Percentiles rank a stretch among this genome's conserved stretches.
Conservation (phyloP, 108 stramenopile species). For the Discostella stelligeroides region DNA sequence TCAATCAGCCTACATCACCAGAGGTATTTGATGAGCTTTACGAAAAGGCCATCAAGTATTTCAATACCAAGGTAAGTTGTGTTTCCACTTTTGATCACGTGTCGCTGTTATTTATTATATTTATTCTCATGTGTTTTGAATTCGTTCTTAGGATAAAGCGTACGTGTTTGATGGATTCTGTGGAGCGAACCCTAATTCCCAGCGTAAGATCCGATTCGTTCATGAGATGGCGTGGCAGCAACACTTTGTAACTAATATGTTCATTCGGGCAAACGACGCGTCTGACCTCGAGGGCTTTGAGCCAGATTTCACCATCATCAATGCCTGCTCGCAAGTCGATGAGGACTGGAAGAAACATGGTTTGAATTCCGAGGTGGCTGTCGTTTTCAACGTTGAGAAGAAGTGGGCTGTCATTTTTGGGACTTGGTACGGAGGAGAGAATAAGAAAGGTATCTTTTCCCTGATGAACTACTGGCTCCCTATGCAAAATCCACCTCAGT, state of each 20-base stretch:
- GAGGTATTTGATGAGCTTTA: conserved; percentile 95
- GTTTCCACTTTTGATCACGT: too few species aligned
- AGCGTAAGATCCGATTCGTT: conserved; percentile 93
- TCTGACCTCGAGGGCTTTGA: conserved; percentile 82
- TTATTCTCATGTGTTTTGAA: neutral
- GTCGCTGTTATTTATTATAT: too few species aligned
- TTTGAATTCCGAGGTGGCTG: conserved; percentile 93
- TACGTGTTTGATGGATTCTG: conserved; percentile 96
- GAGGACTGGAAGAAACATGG: conserved; percentile 91
- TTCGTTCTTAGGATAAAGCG: conserved; percentile 58
- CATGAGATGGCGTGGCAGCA: conserved; percentile 99
- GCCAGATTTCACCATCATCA: conserved; percentile 97
- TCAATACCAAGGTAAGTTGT: conserved; percentile 68
- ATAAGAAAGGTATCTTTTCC: conserved; percentile 99
- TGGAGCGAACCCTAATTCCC: conserved; percentile 88
- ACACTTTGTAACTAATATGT: conserved; percentile 96
- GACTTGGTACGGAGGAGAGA: conserved; percentile 98
- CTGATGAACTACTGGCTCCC: conserved; percentile 98
- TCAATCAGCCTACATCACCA: conserved; percentile 91
- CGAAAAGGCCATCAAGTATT: conserved; percentile 89
- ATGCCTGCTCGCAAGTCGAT: conserved; percentile 91
- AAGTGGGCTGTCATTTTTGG: conserved; percentile 93
- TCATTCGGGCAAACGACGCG: conserved; percentile 87
- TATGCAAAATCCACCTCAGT: conserved; percentile 78
- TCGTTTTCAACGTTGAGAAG: conserved; percentile 96